Conservation (phyloP, 352 stramenopile species). For the Phytophthora parvispora region DNA sequence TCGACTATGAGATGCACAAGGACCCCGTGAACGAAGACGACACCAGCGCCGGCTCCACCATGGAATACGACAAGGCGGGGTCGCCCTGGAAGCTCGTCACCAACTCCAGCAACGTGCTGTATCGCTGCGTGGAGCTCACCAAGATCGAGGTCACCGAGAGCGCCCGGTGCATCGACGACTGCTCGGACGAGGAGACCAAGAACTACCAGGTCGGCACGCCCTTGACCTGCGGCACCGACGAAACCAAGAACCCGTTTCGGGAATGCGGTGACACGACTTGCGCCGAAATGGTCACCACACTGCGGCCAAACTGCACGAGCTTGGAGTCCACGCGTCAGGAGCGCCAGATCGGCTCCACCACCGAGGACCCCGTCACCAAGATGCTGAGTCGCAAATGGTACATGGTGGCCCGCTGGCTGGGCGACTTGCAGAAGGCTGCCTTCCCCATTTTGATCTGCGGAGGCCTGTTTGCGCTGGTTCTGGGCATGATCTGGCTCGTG, state of each 20-base stretch:
- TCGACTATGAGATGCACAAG: slow-evolving; percentile 51
- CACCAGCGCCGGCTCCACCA: slow-evolving; percentile 21
- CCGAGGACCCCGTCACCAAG: slow-evolving; percentile 58
- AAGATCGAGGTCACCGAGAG: slow-evolving; percentile 53
- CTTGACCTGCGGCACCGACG: slow-evolving; percentile 51
- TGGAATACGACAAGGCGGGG: slow-evolving; percentile 64
- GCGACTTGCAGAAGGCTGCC: slow-evolving; percentile 82
- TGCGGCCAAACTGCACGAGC: slow-evolving; percentile 61
- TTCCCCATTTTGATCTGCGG: slow-evolving; percentile 84
- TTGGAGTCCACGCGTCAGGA: slow-evolving; percentile 59
- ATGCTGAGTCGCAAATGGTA: slow-evolving; percentile 77
- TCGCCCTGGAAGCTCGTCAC: slow-evolving; percentile 73
- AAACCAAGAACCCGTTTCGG: slow-evolving; percentile 57
- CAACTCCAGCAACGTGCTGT: slow-evolving; percentile 72
- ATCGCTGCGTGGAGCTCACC: slow-evolving; percentile 77
- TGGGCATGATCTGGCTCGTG: slow-evolving; percentile 83
- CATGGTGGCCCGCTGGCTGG: slow-evolving; percentile 79
- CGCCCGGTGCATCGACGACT: slow-evolving; percentile 77
- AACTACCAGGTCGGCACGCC: slow-evolving; percentile 38
- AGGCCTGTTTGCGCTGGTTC: slow-evolving; percentile 65
- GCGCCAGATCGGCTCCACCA: slow-evolving; percentile 50
- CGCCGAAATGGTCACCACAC: slow-evolving; percentile 44
- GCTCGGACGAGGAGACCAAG: slow-evolving; percentile 44
- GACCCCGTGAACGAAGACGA: slow-evolving; percentile 49
- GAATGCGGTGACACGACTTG: slow-evolving; percentile 65